Evolutionary conservation across 2,329 filamentous ascomycete species (phyloP).

Genomic region (Coniochaeta sp.): DNA sequence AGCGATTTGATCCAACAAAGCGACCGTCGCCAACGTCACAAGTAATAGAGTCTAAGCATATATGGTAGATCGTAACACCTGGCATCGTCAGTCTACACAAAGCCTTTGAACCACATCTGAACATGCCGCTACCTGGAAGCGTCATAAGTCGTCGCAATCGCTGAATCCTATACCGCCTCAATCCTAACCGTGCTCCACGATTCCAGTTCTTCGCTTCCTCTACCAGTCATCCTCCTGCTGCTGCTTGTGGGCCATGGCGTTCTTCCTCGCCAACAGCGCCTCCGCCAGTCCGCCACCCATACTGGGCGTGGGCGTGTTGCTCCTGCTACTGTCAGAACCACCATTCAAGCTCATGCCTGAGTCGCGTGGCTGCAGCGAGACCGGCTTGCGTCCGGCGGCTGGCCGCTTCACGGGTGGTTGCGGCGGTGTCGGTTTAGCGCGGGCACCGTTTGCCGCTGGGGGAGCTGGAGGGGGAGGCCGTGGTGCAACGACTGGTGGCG

Average conservation of each 20-base stretch:
- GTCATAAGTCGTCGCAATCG: neutral
- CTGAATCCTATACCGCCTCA: neutral
- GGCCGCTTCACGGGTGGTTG: conserved; percentile 68
- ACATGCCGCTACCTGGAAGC: neutral
- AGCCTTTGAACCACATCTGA: neutral
- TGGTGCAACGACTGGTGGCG: conserved; percentile 51
- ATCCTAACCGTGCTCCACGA: neutral
- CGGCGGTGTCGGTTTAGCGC: conserved; percentile 64
- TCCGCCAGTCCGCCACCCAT: conserved; percentile 69
- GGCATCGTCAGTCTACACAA: neutral
- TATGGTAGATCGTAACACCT: neutral
- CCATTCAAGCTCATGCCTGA: conserved; percentile 57
- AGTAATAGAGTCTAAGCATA: neutral
- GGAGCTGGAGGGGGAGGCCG: conserved; percentile 62
- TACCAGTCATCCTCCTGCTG: conserved; percentile 64
- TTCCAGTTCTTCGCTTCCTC: conserved; percentile 6
- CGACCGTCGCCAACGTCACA: neutral
- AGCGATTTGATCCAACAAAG: neutral
- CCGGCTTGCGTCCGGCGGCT: conserved; percentile 62
- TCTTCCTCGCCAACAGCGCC: conserved; percentile 68
- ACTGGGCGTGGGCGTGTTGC: conserved; percentile 64
- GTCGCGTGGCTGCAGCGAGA: conserved; percentile 63
- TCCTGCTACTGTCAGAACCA: conserved; percentile 55
- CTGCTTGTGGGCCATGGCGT: conserved; percentile 64
- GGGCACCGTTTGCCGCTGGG: conserved; percentile 70